Conservation (phyloP, 106 monocot genomes). For the Apostasia shenzhenica region DNA sequence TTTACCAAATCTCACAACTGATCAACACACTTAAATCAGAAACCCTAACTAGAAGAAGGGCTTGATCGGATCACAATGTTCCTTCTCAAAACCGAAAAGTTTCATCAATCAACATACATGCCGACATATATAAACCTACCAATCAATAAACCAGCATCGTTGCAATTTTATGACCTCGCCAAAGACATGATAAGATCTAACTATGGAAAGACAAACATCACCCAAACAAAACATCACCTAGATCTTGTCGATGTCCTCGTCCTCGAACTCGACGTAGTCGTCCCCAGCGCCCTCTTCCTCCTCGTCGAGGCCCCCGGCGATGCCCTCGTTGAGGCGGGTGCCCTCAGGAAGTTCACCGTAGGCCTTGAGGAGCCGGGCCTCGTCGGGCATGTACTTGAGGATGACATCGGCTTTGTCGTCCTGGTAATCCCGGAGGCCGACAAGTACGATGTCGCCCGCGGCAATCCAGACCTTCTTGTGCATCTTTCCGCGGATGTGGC, state of each 20-base stretch:
- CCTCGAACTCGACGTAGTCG: slow-evolving; percentile 72
- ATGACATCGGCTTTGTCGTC: slow-evolving; percentile 76
- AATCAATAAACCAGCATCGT: too few species aligned
- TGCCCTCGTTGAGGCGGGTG: slow-evolving; percentile 60
- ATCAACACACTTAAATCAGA: too few species aligned
- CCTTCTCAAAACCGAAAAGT: too few species aligned
- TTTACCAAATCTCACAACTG: too few species aligned
- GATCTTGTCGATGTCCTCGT: slow-evolving; percentile 76
- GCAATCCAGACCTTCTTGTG: slow-evolving; percentile 84
- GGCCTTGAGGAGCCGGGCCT: slow-evolving; percentile 60
- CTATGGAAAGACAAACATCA: too few species aligned
- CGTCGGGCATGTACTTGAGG: slow-evolving; percentile 76
- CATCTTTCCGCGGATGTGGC: slow-evolving; percentile 73
- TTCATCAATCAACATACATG: too few species aligned
- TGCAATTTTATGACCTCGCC: too few species aligned
- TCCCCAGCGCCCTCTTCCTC: slow-evolving; percentile 52
- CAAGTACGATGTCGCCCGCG: slow-evolving; percentile 61
- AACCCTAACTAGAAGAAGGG: too few species aligned
- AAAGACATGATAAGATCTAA: too few species aligned
- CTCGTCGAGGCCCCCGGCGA: slow-evolving; percentile 57
- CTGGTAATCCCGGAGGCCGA: slow-evolving; percentile 69
- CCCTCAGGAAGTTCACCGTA: slow-evolving; percentile 63
- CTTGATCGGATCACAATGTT: too few species aligned
- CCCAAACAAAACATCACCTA: slow-evolving; percentile 3
- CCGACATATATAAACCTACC: too few species aligned